Conservation (phyloP, 2,329 filamentous ascomycete species). For the Sporothrix euskadiensis region DNA sequence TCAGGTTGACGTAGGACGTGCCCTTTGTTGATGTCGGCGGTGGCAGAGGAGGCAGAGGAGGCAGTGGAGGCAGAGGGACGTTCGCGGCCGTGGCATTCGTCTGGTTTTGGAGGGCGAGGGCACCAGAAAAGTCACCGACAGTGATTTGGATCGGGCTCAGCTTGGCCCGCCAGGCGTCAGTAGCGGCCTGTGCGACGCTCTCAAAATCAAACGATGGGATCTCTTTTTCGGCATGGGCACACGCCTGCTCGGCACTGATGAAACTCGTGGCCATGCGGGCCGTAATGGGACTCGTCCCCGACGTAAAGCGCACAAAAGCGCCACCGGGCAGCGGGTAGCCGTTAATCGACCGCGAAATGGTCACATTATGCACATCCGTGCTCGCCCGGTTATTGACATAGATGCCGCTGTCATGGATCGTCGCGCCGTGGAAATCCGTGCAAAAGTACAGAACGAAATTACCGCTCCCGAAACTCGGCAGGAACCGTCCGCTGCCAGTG, state of each 20-base stretch:
- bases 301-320: constrained; percentile 63
- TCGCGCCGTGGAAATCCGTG: constrained; percentile 63
- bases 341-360: constrained; percentile 52
- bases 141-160: constrained; percentile 56
- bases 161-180: constrained; percentile 62
- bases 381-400: constrained; percentile 60
- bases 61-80: neutral
- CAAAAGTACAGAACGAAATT: constrained; percentile 64
- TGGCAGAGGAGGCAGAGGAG: neutral
- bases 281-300: constrained; percentile 53
- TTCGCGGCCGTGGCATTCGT: neutral
- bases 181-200: constrained; percentile 52
- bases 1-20: neutral
- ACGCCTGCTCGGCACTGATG: constrained; percentile 66
- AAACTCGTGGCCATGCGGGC: constrained; percentile 70
- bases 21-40: neutral
- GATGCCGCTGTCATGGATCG: constrained; percentile 60
- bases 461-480: constrained; percentile 65
- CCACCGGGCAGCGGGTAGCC: constrained; percentile 60
- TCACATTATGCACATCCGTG: constrained; percentile 49
- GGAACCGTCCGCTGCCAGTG: constrained; percentile 62
- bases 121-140: constrained; percentile 38
- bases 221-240: constrained; percentile 66
- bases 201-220: constrained; percentile 69
- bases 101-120: neutral